Conservation (phyloP, 2,329 filamentous ascomycete genomes). For the Podosphaera leucotricha region DNA sequence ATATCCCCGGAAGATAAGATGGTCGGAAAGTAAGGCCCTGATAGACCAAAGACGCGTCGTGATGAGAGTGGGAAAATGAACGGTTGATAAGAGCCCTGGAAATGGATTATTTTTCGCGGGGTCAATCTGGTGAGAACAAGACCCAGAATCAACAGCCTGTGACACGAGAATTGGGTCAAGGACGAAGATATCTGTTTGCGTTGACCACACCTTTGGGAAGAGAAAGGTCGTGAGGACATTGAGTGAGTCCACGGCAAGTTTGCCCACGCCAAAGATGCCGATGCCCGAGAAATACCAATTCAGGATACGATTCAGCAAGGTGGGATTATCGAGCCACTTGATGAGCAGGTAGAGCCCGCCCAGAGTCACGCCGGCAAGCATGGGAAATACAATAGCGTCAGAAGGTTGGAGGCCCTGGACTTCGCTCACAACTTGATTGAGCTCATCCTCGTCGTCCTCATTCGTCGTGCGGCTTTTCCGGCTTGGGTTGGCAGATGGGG, state of each 20-base stretch:
- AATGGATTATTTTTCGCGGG: slow-evolving; percentile 18
- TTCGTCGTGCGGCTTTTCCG: background rate
- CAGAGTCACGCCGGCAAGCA: slow-evolving; percentile 51
- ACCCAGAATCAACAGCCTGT: slow-evolving; percentile 5
- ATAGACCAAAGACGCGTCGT: slow-evolving; percentile 23
- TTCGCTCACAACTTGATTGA: slow-evolving; percentile 29
- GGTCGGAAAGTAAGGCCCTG: slow-evolving; percentile 25
- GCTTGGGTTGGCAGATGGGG: slow-evolving; percentile 46
- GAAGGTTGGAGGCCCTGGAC: slow-evolving; percentile 48
- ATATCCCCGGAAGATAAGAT: slow-evolving; percentile 22
- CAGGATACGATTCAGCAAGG: slow-evolving; percentile 60
- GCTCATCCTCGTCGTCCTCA: slow-evolving; percentile 19
- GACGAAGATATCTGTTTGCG: slow-evolving; percentile 25
- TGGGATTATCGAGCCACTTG: slow-evolving; percentile 65
- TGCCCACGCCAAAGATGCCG: slow-evolving; percentile 27
- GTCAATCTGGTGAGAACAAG: background rate
- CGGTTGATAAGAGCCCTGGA: slow-evolving; percentile 17
- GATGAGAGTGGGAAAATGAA: slow-evolving; percentile 11
- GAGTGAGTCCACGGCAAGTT: slow-evolving; percentile 49
- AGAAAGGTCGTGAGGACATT: slow-evolving; percentile 39
- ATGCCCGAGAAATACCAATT: slow-evolving; percentile 51
- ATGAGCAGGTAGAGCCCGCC: slow-evolving; percentile 67
- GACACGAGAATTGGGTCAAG: slow-evolving; percentile 17
- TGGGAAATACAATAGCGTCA: slow-evolving; percentile 66
- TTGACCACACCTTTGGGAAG: slow-evolving; percentile 48